Evolutionary conservation across 192 early-diverging fungal genomes (phyloP).

Genomic region (Haplosporangium gracile): DNA sequence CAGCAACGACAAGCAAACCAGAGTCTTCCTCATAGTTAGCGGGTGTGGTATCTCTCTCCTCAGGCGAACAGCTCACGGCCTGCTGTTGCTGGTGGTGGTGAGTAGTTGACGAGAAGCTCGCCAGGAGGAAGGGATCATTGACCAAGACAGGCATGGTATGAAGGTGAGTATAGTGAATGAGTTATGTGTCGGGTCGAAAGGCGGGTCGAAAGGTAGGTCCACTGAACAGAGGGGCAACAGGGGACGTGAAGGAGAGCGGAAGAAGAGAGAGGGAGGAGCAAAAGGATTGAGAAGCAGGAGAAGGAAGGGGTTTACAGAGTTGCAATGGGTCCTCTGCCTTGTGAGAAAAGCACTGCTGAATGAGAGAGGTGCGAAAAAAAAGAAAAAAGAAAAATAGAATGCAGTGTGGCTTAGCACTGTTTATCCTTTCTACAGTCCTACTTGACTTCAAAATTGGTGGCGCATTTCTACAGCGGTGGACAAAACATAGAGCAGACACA

Average conservation of each 20-base stretch:
- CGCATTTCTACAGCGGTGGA: background rate
- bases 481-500: too few species aligned
- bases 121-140: conserved; percentile 64
- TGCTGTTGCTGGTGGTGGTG: conserved; percentile 38
- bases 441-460: background rate
- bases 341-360: background rate
- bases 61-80: conserved; percentile 34
- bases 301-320: background rate
- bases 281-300: background rate
- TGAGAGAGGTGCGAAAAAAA: background rate
- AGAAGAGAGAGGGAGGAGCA: background rate
- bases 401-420: background rate
- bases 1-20: conserved; percentile 59
- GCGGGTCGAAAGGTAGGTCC: background rate
- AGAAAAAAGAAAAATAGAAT: background rate
- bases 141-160: conserved; percentile 60
- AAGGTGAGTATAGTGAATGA: background rate
- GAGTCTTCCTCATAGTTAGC: conserved; percentile 23
- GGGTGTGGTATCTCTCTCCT: conserved; percentile 15
- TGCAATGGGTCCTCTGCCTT: conserved; percentile 6
- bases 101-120: conserved; percentile 59
- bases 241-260: background rate
- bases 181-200: background rate
- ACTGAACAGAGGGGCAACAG: background rate
- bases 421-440: background rate